These are phyloP conservation scores for Cyclotella baltica DNA, from an alignment of 108 stramenopile genomes.

Conservation along the genomic window DNA sequence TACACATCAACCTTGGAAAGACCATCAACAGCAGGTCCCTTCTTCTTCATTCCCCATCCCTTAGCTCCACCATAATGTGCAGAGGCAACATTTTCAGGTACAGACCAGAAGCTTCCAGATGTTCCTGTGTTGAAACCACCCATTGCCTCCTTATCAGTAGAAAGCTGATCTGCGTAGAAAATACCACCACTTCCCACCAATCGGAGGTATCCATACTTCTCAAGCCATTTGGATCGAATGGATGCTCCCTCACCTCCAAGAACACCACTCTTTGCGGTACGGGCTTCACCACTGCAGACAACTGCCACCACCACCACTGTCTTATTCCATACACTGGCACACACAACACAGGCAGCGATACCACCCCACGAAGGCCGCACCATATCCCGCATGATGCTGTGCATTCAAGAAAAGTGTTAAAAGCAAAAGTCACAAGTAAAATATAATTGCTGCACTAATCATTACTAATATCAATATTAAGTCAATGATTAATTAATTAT, in stretches of 20 bases:
- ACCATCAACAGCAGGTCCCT: constrained; percentile 79
- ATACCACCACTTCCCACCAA: constrained; percentile 91
- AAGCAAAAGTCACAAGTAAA: too few relatives aligned
- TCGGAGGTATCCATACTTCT: too few relatives aligned
- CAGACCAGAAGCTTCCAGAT: constrained; percentile 84
- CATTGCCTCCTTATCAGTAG: constrained; percentile 87
- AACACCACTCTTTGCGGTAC: constrained; percentile 70
- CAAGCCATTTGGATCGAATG: constrained; percentile 82
- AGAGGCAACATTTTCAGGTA: constrained; percentile 74
- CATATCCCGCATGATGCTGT: too few relatives aligned
- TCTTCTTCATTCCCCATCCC: constrained; percentile 95
- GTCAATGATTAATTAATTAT: too few relatives aligned
- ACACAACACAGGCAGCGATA: too few relatives aligned
- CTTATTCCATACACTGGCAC: too few relatives aligned
- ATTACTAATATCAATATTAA: too few relatives aligned
- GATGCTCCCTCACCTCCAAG: constrained; percentile 73
- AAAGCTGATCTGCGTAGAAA: constrained; percentile 90
- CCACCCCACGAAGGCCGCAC: too few relatives aligned
- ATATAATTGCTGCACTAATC: too few relatives aligned
- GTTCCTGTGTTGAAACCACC: constrained; percentile 95
- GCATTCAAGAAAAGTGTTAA: too few relatives aligned
- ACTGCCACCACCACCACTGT: too few relatives aligned
- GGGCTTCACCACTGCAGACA: too few relatives aligned
- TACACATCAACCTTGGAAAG: constrained; percentile 71
- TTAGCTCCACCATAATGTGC: constrained; percentile 86